Conservation (phyloP, 306 rosid species). For the Lablab purpureus region DNA sequence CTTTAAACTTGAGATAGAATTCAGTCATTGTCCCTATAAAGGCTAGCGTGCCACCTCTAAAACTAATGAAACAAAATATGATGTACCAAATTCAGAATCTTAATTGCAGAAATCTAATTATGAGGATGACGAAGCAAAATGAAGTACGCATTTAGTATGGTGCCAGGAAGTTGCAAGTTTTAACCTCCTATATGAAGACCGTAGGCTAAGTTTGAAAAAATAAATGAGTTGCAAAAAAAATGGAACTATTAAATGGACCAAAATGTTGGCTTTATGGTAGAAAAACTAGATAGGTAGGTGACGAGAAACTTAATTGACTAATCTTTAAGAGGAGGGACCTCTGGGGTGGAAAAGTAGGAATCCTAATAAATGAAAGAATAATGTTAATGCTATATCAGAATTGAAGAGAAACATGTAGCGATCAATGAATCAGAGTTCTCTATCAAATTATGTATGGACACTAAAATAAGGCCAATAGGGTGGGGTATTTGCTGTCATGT, state of each 20-base stretch:
- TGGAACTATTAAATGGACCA: constrained; percentile 6
- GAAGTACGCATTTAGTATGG: not conserved
- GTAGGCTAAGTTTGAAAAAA: not conserved
- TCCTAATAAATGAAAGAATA: constrained; percentile 54
- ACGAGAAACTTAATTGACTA: constrained; percentile 15
- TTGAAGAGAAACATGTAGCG: constrained; percentile 32
- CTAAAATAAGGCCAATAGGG: constrained; percentile 43
- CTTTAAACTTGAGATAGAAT: not conserved
- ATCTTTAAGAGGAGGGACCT: constrained; percentile 45
- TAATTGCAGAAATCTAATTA: not conserved
- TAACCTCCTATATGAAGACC: not conserved
- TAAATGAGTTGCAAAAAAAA: constrained; percentile 10
- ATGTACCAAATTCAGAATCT: not conserved
- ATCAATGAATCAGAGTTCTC: constrained; percentile 44
- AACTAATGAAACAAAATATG: not conserved
- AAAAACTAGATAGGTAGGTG: constrained; percentile 28
- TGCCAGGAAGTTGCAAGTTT: constrained; percentile 18
- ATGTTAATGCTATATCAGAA: constrained; percentile 37
- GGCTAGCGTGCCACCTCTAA: not conserved
- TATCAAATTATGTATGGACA: constrained; percentile 46
- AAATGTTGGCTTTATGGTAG: constrained; percentile 34
- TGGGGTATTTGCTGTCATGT: constrained; percentile 46
- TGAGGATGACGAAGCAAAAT: not conserved
- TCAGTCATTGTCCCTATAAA: not conserved
- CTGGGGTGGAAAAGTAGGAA: constrained; percentile 40